phyloP scores from a whole-genome alignment of 2,329 filamentous ascomycete genomes.

The Beauveria sp. region DNA sequence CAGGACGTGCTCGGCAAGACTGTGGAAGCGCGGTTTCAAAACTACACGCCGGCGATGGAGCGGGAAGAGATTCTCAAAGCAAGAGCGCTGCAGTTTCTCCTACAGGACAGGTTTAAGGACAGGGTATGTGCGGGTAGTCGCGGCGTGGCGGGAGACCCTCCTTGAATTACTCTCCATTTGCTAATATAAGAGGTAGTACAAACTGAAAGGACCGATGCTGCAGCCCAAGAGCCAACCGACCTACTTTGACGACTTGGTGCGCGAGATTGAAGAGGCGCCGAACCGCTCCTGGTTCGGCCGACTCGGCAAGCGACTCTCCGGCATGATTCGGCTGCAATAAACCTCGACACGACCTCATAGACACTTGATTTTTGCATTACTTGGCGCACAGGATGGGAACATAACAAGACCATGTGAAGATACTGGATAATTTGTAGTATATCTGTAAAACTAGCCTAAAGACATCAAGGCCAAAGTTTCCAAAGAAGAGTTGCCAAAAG shows the following conservation, averaged over 20 bases:
- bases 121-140: slow-evolving; percentile 33
- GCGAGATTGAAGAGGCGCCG: slow-evolving; percentile 57
- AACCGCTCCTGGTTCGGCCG: slow-evolving; percentile 45
- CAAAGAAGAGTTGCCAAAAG: neutral
- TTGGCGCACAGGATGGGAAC: neutral
- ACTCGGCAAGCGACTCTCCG: slow-evolving; percentile 46
- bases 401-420: neutral
- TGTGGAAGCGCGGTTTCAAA: slow-evolving; percentile 27
- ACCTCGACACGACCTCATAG: neutral
- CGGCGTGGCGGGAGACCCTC: neutral
- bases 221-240: slow-evolving; percentile 54
- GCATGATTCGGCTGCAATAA: slow-evolving; percentile 51
- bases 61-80: slow-evolving; percentile 46
- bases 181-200: slow-evolving; percentile 23
- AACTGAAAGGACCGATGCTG: slow-evolving; percentile 41
- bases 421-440: slow-evolving; percentile 8
- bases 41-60: slow-evolving; percentile 30
- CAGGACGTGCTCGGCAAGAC: slow-evolving; percentile 42
- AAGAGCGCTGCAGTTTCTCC: slow-evolving; percentile 50
- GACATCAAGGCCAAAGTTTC: neutral
- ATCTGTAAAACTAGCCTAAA: slow-evolving; percentile 9
- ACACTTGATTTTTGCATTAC: slow-evolving; percentile 2
- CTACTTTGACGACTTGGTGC: slow-evolving; percentile 54
- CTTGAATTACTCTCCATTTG: neutral
- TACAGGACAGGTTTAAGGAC: slow-evolving; percentile 51